Conservation (phyloP, 306 rosid genomes). For the Fagus crenata region DNA sequence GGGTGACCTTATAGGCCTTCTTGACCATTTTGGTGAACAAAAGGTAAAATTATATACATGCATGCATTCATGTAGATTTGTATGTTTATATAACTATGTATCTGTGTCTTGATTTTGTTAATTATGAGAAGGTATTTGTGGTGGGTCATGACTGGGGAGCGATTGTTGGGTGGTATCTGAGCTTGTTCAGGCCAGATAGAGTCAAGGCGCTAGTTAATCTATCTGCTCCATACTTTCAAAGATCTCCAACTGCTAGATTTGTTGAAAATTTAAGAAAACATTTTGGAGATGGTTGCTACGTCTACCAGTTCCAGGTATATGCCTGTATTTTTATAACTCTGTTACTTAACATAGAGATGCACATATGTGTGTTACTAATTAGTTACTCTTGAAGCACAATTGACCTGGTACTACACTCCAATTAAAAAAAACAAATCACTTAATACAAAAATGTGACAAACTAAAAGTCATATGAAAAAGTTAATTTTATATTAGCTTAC, state of each 20-base stretch:
- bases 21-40: conserved; percentile 63
- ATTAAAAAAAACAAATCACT: too few species aligned
- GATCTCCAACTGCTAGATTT: conserved; percentile 43
- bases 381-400: too few species aligned
- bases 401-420: too few species aligned
- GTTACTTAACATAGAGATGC: too few species aligned
- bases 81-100: neutral
- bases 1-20: conserved; percentile 58
- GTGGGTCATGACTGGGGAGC: conserved; percentile 78
- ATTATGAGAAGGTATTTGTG: conserved; percentile 46
- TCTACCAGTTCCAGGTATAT: conserved; percentile 72
- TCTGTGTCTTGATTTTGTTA: neutral
- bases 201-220: conserved; percentile 58
- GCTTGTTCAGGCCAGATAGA: conserved; percentile 69
- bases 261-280: conserved; percentile 39
- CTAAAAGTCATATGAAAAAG: too few species aligned
- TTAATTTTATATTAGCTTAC: too few species aligned
- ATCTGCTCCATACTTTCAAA: conserved; percentile 54
- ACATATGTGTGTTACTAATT: too few species aligned
- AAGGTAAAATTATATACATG: conserved; percentile 34
- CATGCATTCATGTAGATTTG: neutral
- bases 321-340: neutral
- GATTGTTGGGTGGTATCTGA: conserved; percentile 51
- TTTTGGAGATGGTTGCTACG: conserved; percentile 51
- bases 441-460: too few species aligned